These are phyloP conservation scores for Fusarium goolgardi DNA, from an alignment of 2,329 filamentous ascomycete genomes.

Conservation along the genomic window DNA sequence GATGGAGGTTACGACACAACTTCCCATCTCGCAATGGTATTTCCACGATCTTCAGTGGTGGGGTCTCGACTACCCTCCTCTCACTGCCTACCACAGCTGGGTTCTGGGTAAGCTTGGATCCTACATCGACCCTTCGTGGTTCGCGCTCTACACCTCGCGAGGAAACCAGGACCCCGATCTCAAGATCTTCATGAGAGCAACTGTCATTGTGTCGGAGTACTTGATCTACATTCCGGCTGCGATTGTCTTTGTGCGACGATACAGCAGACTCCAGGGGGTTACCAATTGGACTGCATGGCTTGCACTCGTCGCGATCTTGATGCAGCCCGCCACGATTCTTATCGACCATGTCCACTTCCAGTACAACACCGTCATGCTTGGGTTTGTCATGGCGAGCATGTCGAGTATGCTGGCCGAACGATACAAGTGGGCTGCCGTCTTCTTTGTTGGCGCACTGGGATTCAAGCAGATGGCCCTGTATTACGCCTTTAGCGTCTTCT, in stretches of 20 bases:
- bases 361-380: constrained; percentile 99
- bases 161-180: constrained; percentile 81
- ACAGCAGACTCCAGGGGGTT: constrained; percentile 79
- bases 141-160: constrained; percentile 83
- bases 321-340: constrained; percentile 91
- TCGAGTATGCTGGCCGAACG: constrained; percentile 89
- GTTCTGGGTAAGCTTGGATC: constrained; percentile 87
- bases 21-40: constrained; percentile 96
- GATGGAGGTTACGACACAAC: constrained; percentile 94
- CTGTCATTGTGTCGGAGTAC: constrained; percentile 91
- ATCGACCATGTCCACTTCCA: constrained; percentile 98
- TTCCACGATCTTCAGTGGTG: constrained; percentile 97
- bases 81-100: constrained; percentile 99
- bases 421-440: constrained; percentile 88
- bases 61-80: constrained; percentile 96
- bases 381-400: constrained; percentile 85
- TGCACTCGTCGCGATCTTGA: constrained; percentile 87
- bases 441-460: constrained; percentile 92
- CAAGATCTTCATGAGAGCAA: constrained; percentile 96
- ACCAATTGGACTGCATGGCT: constrained; percentile 85
- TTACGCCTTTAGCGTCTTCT: constrained; percentile 93
- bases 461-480: constrained; percentile 99
- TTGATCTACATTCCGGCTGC: constrained; percentile 87
- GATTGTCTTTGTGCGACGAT: constrained; percentile 86
- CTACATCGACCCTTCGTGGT: constrained; percentile 85